These are phyloP conservation scores for Cladosporium sphaerospermum DNA, from an alignment of 2,329 filamentous ascomycete genomes.

Conservation along the genomic window DNA sequence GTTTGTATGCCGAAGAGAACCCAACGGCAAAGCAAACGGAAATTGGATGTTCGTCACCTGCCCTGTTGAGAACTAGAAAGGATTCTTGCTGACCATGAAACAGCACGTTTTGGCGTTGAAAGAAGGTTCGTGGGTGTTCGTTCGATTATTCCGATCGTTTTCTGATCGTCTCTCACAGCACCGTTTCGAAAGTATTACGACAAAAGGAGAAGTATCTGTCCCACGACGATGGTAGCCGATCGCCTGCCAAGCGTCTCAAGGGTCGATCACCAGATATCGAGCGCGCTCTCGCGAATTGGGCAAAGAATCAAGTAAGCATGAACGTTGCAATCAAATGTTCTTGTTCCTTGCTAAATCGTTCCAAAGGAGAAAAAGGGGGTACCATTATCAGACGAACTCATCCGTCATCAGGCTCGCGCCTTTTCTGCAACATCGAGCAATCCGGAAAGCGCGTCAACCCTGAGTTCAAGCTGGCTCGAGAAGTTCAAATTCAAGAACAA, in stretches of 20 bases:
- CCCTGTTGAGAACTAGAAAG: not conserved
- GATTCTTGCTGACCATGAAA: slow-evolving; percentile 27
- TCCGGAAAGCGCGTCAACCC: slow-evolving; percentile 64
- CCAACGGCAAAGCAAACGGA: slow-evolving; percentile 90
- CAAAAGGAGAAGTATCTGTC: slow-evolving; percentile 92
- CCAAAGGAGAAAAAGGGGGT: slow-evolving; percentile 65
- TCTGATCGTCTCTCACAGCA: slow-evolving; percentile 50
- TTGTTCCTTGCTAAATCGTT: not conserved
- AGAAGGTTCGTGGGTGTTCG: slow-evolving; percentile 63
- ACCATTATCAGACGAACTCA: slow-evolving; percentile 69
- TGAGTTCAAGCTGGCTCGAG: slow-evolving; percentile 77
- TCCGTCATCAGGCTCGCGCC: slow-evolving; percentile 74
- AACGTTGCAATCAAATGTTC: not conserved
- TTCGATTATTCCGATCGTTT: too few species aligned
- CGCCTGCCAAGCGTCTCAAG: slow-evolving; percentile 75
- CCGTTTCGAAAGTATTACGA: slow-evolving; percentile 94
- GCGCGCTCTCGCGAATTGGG: slow-evolving; percentile 80
- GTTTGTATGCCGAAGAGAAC: slow-evolving; percentile 84
- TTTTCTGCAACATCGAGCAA: slow-evolving; percentile 62
- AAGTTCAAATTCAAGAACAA: slow-evolving; percentile 92
- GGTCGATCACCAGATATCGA: slow-evolving; percentile 88
- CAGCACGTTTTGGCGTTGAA: slow-evolving; percentile 88
- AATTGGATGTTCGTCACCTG: slow-evolving; percentile 64
- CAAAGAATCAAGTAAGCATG: slow-evolving; percentile 51
- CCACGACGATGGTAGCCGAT: slow-evolving; percentile 69